phyloP scores from a whole-genome alignment of 306 rosid species.

The Acacia acuminata region DNA sequence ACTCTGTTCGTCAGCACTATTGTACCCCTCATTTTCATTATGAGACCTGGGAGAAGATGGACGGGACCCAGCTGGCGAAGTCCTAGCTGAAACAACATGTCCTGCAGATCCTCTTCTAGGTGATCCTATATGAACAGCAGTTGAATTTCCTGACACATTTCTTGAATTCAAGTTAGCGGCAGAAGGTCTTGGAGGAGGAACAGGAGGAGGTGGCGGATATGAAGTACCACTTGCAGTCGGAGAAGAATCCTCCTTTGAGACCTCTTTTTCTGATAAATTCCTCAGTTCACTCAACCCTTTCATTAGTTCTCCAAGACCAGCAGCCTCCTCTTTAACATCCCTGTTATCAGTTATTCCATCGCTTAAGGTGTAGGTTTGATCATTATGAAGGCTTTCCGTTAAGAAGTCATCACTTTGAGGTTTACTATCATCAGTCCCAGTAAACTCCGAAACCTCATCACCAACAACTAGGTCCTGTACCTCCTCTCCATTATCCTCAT shows the following conservation, averaged over 20 bases:
- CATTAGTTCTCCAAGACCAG: conserved; percentile 39
- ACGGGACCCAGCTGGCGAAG: conserved; percentile 78
- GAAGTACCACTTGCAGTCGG: conserved; percentile 42
- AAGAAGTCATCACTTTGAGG: conserved; percentile 53
- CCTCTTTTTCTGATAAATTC: conserved; percentile 45
- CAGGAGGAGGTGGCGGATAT: conserved; percentile 93
- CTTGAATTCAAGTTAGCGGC: conserved; percentile 54
- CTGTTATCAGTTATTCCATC: conserved; percentile 46
- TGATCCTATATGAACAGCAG: conserved; percentile 55
- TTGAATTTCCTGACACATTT: conserved; percentile 53
- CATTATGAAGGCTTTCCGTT: conserved; percentile 43
- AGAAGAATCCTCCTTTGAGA: conserved; percentile 38
- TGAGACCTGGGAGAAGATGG: conserved; percentile 95
- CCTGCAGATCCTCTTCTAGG: conserved; percentile 63
- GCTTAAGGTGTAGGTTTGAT: conserved; percentile 44
- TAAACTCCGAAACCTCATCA: conserved; percentile 53
- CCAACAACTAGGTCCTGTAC: conserved; percentile 40
- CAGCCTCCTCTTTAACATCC: conserved; percentile 46
- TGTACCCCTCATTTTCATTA: conserved; percentile 90
- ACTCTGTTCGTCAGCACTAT: conserved; percentile 92
- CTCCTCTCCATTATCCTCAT: conserved; percentile 66
- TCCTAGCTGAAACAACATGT: conserved; percentile 73
- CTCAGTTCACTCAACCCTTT: conserved; percentile 39
- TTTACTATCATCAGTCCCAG: conserved; percentile 40
- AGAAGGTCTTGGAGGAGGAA: conserved; percentile 80